Evolutionary conservation across 208 protist genomes (phyloP), one percentile per base, ranked within the genome.

Genomic region (Leishmania arabica): DNA sequence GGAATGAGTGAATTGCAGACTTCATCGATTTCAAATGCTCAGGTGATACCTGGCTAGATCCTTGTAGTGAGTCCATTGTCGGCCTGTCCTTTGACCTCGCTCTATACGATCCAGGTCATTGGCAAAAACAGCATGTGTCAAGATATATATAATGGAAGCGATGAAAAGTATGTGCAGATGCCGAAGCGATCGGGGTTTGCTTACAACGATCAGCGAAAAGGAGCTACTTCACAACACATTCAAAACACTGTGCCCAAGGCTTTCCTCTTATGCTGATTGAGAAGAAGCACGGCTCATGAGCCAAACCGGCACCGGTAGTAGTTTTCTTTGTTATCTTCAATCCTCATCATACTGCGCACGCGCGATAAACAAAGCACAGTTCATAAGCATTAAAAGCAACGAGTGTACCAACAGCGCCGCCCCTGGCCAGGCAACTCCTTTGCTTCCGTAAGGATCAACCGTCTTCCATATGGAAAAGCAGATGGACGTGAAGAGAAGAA

Each of bases 1-100:
- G 77, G 79, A 98, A 97, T 15, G 83, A 62, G 75, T 98, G 94
- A 80, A 99, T 96, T 2, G 95, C 88, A 9, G 73, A 80, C 72
- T 91, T 92, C 79, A 99, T 91, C 40, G 94, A 90, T 47, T 89
- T 86, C 31, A 98, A 74, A 45, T 91, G 77, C 69, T 93, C 91
- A 51, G 84, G 84, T 11, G 77, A 86, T 3, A 91, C 76, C 53
- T 84, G 82, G 19, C 56, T n/a, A 64, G 77, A 65, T 34, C 42
- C 75, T 17, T 42, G 76, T 78, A n/a, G 92, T 54, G 68, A 79
- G 45, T 65, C 62, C 88, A 91, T 94, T 68, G 31, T 77, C 15
- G 19, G 2, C 3, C 19, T 37, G n/a, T 47, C 31, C n/a, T 40
- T 45, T 37, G 49, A 45, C 15, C 17, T 75, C 49, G 17, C 49